Base-by-base conservation (phyloP, 192 early-diverging fungal genomes). In the Linnemannia elongata region DNA sequence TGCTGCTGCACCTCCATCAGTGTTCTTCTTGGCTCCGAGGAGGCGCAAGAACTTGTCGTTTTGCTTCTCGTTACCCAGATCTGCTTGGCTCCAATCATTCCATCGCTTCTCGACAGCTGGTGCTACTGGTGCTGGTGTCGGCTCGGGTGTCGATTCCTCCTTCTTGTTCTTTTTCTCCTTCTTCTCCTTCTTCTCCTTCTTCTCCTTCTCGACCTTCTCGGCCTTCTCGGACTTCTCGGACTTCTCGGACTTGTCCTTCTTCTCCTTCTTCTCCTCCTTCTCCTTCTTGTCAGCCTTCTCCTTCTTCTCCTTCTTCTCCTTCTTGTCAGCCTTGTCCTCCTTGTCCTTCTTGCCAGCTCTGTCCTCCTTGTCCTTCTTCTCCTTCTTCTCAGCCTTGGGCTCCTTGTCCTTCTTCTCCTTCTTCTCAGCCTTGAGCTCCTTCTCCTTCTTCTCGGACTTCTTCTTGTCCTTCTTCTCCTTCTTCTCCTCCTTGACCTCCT, bases 1-100 rank as follows among this genome's bases (percentile, higher is more conserved):
- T 63, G 74, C 63, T 17, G 77, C 27, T 17, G 68, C 52, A 35
- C 55, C 44, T 20, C 54, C 69, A 1, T 71, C 22, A 24, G 74
- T 47, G 12, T 68, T 52, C 63, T 86, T 86, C 79, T 94, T 94
- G 70, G 93, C 93, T 30, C 91, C 93, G 0, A 94, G 79, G 27
- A 94, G 88, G 24, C 92, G 90, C 78, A 94, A 76, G 77, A 94
- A 94, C 78, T 94, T 94, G 82, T 91, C 85, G 80, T 93, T 92
- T 35, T 92, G 89, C 45, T 85, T 88, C 20, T 88, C 86, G 70
- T 93, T 88, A 13, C 89, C 89, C 79, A 94, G 92, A 24, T 90
- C 88, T 0, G 94, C 94, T 75, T 92, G 87, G 24, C 75, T 85
- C 94, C 94, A 94, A 74, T 94, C 91, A 66, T 94, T 94, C 94